Base-by-base conservation (phyloP, 805 yeast species). In the Hagleromyces aurorensis region DNA sequence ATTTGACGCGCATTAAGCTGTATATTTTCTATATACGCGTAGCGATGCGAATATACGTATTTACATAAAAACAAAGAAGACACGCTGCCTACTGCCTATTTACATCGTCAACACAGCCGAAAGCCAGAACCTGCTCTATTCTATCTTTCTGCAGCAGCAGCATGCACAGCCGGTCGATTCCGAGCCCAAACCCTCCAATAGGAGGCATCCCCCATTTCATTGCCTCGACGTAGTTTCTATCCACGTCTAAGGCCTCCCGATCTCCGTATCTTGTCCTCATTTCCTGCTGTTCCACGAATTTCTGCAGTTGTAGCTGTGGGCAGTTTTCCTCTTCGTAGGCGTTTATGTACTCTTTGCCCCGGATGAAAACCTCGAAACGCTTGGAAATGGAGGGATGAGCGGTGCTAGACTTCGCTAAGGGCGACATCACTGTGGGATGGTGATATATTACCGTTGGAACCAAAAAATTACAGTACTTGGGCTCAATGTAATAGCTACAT, bases 161-260 rank as follows among this genome's bases (percentile, higher is more conserved):
- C 96, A 89, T 85, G 30, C 78, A 75, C 20, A 91, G 55, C 31
- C 99, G 58, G 50, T 91, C 99, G 13, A 91, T 67, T 0, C 99
- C 99, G 36, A 94, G 61, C 1, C 98, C 99, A 83, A 96, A 83
- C 0, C 99, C 99, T 2, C 94, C 97, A 3, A 96, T 89, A 1
- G 98, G 98, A 3, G 97, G 96, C 61, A 91, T 69, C 1, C 95
- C 97, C 69, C 78, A 83, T 50, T 84, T 89, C 87, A 91, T 76
- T 10, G 78, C 71, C 23, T 70, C 67, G 1, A 86, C 72, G 50
- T 74, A 91, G 27, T 65, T 65, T 46, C 70, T 59, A 52, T 91
- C 98, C 0, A 93, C 83, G 4, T 33, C 20, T 20, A 79, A 61
- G 4, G 75, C 56, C 37, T 85, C 95, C 2, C 49, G 46, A 45